These are phyloP conservation scores for Phylloporus sp. DNA, from an alignment of 768 basidiomycete species.

Conservation along the genomic window DNA sequence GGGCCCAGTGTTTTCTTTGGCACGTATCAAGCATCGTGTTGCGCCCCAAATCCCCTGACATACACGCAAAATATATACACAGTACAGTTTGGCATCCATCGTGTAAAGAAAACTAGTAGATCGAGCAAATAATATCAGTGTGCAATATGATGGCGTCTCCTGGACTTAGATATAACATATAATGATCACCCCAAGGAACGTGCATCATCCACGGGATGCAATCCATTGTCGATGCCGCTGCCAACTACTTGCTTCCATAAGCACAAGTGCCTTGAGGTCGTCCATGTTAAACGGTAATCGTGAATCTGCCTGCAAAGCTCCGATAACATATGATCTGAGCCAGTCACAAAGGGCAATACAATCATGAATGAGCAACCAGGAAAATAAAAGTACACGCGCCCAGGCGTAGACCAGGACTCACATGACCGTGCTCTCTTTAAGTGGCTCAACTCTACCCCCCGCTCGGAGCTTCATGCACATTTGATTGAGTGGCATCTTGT, in stretches of 20 bases:
- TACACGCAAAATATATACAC: not conserved
- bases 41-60: not conserved
- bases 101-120: not conserved
- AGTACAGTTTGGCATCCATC: not conserved
- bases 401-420: conserved; percentile 18
- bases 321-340: conserved; percentile 41
- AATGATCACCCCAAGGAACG: not conserved
- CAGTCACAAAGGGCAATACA: not conserved
- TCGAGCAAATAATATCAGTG: not conserved
- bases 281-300: conserved; percentile 35
- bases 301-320: conserved; percentile 38
- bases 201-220: conserved; percentile 17
- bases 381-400: not conserved
- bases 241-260: conserved; percentile 42
- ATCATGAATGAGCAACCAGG: not conserved
- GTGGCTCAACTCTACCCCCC: conserved; percentile 33
- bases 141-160: not conserved
- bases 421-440: conserved; percentile 47
- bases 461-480: conserved; percentile 39
- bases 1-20: conserved; percentile 4
- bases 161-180: not conserved
- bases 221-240: conserved; percentile 39
- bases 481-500: conserved; percentile 31
- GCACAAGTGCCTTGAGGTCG: conserved; percentile 34
- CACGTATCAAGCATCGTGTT: not conserved